These are phyloP conservation scores for Trametes cingulata DNA, from an alignment of 768 basidiomycete genomes.

Conservation along the genomic window DNA sequence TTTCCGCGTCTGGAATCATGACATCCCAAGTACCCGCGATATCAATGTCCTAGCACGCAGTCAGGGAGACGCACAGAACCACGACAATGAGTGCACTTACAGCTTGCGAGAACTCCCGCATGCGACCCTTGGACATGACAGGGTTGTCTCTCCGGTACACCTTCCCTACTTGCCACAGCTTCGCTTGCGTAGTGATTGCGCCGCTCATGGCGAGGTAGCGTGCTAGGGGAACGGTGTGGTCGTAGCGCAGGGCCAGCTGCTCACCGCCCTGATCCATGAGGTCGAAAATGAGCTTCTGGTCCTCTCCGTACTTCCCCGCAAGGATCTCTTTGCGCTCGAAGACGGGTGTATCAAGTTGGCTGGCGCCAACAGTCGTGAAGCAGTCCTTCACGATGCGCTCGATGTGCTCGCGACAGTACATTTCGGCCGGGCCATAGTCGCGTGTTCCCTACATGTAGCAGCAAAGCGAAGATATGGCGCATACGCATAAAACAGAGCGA, in stretches of 20 bases:
- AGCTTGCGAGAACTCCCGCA: slow-evolving; percentile 99
- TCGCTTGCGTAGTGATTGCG: slow-evolving; percentile 69
- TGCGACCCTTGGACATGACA: slow-evolving; percentile 95
- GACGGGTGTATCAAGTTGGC: slow-evolving; percentile 95
- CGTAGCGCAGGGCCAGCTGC: slow-evolving; percentile 90
- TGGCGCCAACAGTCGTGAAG: slow-evolving; percentile 87
- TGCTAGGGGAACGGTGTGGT: slow-evolving; percentile 96
- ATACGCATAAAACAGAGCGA: not conserved
- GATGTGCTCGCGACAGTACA: slow-evolving; percentile 88
- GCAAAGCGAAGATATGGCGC: not conserved
- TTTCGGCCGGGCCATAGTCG: slow-evolving; percentile 91
- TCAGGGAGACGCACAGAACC: slow-evolving; percentile 25
- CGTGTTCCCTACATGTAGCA: slow-evolving; percentile 76
- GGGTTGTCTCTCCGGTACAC: slow-evolving; percentile 97
- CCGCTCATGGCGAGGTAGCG: slow-evolving; percentile 94
- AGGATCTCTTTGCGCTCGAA: slow-evolving; percentile 97
- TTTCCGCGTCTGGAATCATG: slow-evolving; percentile 97
- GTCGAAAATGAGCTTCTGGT: slow-evolving; percentile 96
- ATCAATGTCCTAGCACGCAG: slow-evolving; percentile 78
- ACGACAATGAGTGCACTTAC: not conserved
- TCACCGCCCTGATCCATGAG: slow-evolving; percentile 98
- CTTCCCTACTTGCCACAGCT: slow-evolving; percentile 98
- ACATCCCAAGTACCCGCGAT: slow-evolving; percentile 90
- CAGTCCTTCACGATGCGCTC: slow-evolving; percentile 85
- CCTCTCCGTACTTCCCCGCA: slow-evolving; percentile 97